A percentile compares a stretch with the other conserved stretches of the same genome.
Conservation (phyloP, 1,284 basidiomycete genomes). For the Ustilago hordei region DNA sequence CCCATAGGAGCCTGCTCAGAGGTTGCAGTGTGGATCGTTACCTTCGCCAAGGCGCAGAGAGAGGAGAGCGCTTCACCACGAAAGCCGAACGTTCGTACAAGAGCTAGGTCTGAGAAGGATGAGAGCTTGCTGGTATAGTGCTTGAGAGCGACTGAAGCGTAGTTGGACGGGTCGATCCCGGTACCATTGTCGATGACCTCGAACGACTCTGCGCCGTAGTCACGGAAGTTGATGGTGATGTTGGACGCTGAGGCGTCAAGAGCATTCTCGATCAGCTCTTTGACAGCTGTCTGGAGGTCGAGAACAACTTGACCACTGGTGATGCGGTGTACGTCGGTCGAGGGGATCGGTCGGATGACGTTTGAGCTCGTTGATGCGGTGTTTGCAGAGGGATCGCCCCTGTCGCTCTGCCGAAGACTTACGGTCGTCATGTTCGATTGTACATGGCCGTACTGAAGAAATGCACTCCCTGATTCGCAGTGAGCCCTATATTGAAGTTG, state of each 20-base stretch:
- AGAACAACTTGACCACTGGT: conserved; percentile 95
- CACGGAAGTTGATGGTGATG: conserved; percentile 89
- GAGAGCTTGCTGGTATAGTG: conserved; percentile 93
- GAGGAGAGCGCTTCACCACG: conserved; percentile 95
- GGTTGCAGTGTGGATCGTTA: conserved; percentile 65
- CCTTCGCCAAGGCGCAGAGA: conserved; percentile 84
- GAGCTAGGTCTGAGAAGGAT: conserved; percentile 80
- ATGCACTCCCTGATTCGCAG: background rate
- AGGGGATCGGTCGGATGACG: conserved; percentile 55
- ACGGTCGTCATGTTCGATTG: conserved; percentile 1
- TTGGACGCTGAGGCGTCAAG: conserved; percentile 89
- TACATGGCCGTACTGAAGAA: background rate
- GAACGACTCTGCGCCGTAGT: conserved; percentile 85
- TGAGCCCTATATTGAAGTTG: background rate
- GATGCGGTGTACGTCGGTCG: conserved; percentile 71
- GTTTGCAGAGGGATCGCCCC: background rate
- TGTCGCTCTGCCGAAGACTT: background rate
- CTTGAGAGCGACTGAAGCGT: conserved; percentile 80
- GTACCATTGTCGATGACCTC: conserved; percentile 94
- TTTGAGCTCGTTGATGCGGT: conserved; percentile 2
- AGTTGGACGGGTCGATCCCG: conserved; percentile 83
- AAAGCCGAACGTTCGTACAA: conserved; percentile 90
- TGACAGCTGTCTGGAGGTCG: conserved; percentile 90
- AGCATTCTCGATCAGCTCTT: conserved; percentile 96
- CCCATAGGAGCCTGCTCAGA: conserved; percentile 60